Conservation (phyloP, 352 stramenopile genomes). For the Pelagophyceae sp. region DNA sequence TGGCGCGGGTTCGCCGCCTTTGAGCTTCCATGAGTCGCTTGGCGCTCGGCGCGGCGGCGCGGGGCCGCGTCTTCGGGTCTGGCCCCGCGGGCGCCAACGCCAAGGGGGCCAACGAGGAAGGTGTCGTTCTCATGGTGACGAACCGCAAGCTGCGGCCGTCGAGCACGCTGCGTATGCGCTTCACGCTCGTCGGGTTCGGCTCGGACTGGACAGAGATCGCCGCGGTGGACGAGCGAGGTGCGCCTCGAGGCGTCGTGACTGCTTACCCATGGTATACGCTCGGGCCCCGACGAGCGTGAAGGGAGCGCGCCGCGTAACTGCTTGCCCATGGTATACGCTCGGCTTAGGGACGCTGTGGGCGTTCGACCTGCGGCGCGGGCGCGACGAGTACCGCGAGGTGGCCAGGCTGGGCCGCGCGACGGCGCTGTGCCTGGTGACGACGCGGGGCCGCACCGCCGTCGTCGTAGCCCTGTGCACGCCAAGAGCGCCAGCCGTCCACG, state of each 20-base stretch:
- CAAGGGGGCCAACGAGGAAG: too few relatives aligned
- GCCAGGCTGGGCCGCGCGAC: background rate
- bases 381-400: background rate
- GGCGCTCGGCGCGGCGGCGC: background rate
- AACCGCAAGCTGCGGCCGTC: background rate
- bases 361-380: background rate
- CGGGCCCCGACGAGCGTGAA: too few relatives aligned
- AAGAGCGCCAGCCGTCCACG: background rate
- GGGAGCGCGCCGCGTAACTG: too few relatives aligned
- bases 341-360: background rate
- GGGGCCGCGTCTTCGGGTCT: background rate
- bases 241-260: too few relatives aligned
- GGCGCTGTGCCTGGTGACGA: background rate
- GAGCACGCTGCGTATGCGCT: background rate
- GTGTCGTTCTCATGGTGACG: background rate
- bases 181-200: background rate
- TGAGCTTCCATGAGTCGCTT: background rate
- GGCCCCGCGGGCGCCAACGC: too few relatives aligned
- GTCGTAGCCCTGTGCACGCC: background rate
- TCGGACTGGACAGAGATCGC: background rate
- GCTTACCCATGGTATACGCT: too few relatives aligned
- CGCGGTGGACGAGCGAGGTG: constrained; percentile 12
- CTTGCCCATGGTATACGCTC: too few relatives aligned
- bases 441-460: background rate
- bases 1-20: background rate